Conservation (phyloP, 1,284 basidiomycete species). For the Rhodotorula sp. region DNA sequence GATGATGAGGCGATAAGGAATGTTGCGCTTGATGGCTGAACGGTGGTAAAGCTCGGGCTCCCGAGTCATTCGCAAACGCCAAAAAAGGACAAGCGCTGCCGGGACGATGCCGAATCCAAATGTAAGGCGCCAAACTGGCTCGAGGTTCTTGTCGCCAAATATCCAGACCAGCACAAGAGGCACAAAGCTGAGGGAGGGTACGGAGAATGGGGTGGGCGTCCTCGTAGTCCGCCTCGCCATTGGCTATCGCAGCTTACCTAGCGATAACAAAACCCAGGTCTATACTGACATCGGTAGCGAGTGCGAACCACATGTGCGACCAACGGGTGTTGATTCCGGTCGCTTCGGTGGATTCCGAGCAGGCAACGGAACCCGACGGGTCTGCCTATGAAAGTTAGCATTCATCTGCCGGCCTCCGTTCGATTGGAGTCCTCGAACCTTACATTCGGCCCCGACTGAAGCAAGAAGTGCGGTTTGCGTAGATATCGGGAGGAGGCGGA, state of each 20-base stretch:
- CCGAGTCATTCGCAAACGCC: conserved; percentile 74
- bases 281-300: conserved; percentile 74
- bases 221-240: too few relatives aligned
- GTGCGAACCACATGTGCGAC: conserved; percentile 80
- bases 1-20: conserved; percentile 76
- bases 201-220: too few relatives aligned
- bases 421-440: too few relatives aligned
- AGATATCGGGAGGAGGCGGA: too few relatives aligned
- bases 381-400: too few relatives aligned
- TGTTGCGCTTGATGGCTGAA: conserved; percentile 67
- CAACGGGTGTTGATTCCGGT: conserved; percentile 68
- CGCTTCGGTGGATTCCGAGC: conserved; percentile 85
- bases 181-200: too few relatives aligned
- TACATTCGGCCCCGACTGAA: conserved; percentile 10
- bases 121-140: conserved; percentile 81
- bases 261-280: conserved; percentile 82
- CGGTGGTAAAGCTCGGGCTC: conserved; percentile 70
- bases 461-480: too few relatives aligned
- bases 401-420: too few relatives aligned
- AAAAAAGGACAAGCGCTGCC: conserved; percentile 74
- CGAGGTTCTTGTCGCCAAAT: conserved; percentile 75
- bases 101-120: conserved; percentile 81
- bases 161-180: conserved; percentile 83
- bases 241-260: too few relatives aligned
- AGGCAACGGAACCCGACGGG: conserved; percentile 83